These are phyloP conservation scores for Lactarius trivialis DNA, from an alignment of 768 basidiomycete species.

Conservation along the genomic window DNA sequence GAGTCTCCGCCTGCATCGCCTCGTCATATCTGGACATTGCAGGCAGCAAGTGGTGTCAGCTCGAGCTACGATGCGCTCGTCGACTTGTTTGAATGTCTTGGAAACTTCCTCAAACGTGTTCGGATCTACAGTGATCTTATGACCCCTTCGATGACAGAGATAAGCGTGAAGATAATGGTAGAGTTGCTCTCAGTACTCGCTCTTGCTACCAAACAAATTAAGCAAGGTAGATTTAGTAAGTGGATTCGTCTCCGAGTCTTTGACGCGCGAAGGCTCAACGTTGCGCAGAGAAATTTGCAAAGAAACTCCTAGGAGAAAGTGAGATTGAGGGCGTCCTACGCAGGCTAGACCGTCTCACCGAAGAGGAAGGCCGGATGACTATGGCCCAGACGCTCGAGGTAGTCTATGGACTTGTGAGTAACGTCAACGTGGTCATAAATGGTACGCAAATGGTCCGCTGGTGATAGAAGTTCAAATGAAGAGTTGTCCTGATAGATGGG, in stretches of 20 bases:
- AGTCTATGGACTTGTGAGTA: neutral
- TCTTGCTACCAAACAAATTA: slow-evolving; percentile 1
- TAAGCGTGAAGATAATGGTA: neutral
- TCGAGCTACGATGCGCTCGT: neutral
- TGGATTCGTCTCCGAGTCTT: neutral
- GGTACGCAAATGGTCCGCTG: neutral
- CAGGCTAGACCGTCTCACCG: slow-evolving; percentile 4
- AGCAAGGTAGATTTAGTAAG: slow-evolving; percentile 3
- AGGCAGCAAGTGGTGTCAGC: neutral
- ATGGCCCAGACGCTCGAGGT: slow-evolving; percentile 1
- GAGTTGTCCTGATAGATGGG: neutral
- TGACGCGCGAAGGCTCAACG: neutral
- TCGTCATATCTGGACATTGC: neutral
- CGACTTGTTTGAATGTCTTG: neutral
- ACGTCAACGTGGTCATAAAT: neutral
- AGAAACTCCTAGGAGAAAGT: neutral
- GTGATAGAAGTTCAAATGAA: neutral
- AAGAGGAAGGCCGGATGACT: neutral
- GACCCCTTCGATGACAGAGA: neutral
- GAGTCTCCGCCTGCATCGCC: neutral
- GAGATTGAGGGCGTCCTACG: neutral
- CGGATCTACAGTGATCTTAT: neutral
- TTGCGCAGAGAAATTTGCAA: neutral
- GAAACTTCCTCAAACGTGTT: neutral
- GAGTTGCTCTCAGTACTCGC: neutral